phyloP scores from a whole-genome alignment of 1,284 basidiomycete genomes.

The Naganishia cerealis region DNA sequence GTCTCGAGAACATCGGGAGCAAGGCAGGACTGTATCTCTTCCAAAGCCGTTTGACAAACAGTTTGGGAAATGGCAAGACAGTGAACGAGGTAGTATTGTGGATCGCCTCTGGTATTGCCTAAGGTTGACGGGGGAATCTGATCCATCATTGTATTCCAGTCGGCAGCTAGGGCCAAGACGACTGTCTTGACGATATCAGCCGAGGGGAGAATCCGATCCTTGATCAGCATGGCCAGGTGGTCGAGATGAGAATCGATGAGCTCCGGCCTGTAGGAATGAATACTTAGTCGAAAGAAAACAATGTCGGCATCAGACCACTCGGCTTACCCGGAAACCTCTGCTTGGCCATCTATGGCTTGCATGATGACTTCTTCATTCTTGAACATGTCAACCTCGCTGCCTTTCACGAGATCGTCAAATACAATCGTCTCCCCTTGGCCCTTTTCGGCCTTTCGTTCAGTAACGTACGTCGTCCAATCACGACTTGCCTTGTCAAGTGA shows the following conservation, averaged over 20 bases:
- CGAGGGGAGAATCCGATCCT: slow-evolving; percentile 68
- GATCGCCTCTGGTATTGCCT: slow-evolving; percentile 48
- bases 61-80: slow-evolving; percentile 69
- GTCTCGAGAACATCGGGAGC: slow-evolving; percentile 55
- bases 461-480: slow-evolving; percentile 42
- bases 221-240: slow-evolving; percentile 64
- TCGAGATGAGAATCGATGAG: slow-evolving; percentile 59
- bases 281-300: slow-evolving; percentile 25
- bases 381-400: slow-evolving; percentile 14
- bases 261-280: slow-evolving; percentile 30
- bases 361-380: slow-evolving; percentile 27
- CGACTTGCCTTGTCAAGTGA: slow-evolving; percentile 69
- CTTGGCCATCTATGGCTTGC: slow-evolving; percentile 28
- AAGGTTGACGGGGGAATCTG: slow-evolving; percentile 61
- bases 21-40: slow-evolving; percentile 55
- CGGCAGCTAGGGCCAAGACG: slow-evolving; percentile 70
- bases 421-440: slow-evolving; percentile 43
- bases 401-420: slow-evolving; percentile 29
- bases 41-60: slow-evolving; percentile 67
- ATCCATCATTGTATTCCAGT: slow-evolving; percentile 73
- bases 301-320: not conserved
- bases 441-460: slow-evolving; percentile 44
- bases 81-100: slow-evolving; percentile 58
- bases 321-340: slow-evolving; percentile 5
- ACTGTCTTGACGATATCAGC: slow-evolving; percentile 76